Percentiles rank a stretch among this genome's conserved stretches.
Conservation (phyloP, 1,284 basidiomycete species). For the Papiliotrema laurentii region DNA sequence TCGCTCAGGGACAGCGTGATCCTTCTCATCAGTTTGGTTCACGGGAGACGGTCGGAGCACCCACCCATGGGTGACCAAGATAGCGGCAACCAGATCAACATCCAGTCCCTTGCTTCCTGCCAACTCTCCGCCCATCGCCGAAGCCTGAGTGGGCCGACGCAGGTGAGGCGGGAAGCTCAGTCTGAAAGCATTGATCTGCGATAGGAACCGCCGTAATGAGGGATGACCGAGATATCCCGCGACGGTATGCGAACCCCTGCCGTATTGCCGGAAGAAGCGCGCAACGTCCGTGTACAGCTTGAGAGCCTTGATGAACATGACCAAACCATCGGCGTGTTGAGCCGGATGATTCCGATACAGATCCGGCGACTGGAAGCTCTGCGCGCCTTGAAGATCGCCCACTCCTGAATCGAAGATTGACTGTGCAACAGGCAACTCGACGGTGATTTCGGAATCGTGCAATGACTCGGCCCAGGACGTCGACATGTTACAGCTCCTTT, state of each 20-base stretch:
- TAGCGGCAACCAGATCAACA: slow-evolving; percentile 27
- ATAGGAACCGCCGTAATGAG: slow-evolving; percentile 23
- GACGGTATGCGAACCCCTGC: slow-evolving; percentile 24
- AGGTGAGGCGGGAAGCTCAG: slow-evolving; percentile 30
- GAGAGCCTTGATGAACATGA: slow-evolving; percentile 62
- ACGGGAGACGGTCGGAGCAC: background rate
- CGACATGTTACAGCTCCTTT: background rate
- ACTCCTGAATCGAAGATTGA: slow-evolving; percentile 21
- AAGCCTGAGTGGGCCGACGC: slow-evolving; percentile 21
- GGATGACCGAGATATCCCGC: slow-evolving; percentile 19
- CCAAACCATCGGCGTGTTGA: slow-evolving; percentile 54
- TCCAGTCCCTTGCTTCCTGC: slow-evolving; percentile 17
- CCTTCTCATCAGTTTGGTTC: slow-evolving; percentile 8
- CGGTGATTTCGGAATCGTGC: slow-evolving; percentile 34
- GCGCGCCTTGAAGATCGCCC: slow-evolving; percentile 28
- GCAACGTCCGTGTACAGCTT: slow-evolving; percentile 51
- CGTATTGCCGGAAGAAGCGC: slow-evolving; percentile 32
- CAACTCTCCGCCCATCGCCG: slow-evolving; percentile 7
- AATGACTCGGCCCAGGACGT: slow-evolving; percentile 12
- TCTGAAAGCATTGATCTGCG: slow-evolving; percentile 36
- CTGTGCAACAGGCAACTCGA: slow-evolving; percentile 38
- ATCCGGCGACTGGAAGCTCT: slow-evolving; percentile 20
- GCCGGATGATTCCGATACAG: background rate
- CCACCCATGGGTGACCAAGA: slow-evolving; percentile 31
- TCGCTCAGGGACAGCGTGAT: slow-evolving; percentile 31